Evolutionary conservation across 176 grass and related monocot species (phyloP).

Genomic region (Metroxylon sagu): DNA sequence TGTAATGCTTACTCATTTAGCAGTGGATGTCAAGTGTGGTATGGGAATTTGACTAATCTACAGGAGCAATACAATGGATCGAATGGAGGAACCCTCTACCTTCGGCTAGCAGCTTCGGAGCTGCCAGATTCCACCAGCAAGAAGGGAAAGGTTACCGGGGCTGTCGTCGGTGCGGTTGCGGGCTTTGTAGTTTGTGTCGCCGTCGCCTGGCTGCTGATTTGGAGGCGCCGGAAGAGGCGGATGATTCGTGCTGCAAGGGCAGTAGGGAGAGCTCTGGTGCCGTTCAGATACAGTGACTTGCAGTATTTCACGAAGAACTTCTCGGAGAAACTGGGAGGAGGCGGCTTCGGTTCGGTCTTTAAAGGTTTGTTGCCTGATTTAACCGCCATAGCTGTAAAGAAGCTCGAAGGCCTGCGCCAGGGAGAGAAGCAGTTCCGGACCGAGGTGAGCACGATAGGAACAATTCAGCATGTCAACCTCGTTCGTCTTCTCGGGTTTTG

Average conservation of each 20-base stretch:
- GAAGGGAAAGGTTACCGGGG: slow-evolving; percentile 1
- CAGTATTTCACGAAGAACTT: slow-evolving; percentile 34
- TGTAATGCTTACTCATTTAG: slow-evolving; percentile 43
- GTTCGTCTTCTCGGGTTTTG: slow-evolving; percentile 51
- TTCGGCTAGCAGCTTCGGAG: slow-evolving; percentile 39
- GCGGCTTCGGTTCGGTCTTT: slow-evolving; percentile 59
- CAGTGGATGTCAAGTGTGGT: slow-evolving; percentile 33
- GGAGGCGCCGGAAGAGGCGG: slow-evolving; percentile 9
- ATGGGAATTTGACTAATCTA: slow-evolving; percentile 35
- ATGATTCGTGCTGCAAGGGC: not conserved
- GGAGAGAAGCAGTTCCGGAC: slow-evolving; percentile 64
- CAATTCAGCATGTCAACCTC: slow-evolving; percentile 48
- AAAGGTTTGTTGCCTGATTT: slow-evolving; percentile 38
- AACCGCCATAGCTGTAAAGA: slow-evolving; percentile 48
- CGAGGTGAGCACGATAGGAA: slow-evolving; percentile 56
- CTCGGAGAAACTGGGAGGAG: slow-evolving; percentile 38
- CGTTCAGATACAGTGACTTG: slow-evolving; percentile 34
- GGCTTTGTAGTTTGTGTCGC: not conserved
- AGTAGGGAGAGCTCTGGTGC: slow-evolving; percentile 3
- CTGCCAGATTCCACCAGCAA: slow-evolving; percentile 11
- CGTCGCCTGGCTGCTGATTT: slow-evolving; percentile 10
- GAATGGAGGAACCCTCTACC: slow-evolving; percentile 29
- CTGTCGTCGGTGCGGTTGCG: slow-evolving; percentile 4
- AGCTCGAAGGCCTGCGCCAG: slow-evolving; percentile 31
- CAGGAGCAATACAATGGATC: slow-evolving; percentile 25